Evolutionary conservation across 2,329 filamentous ascomycete species (phyloP).

Genomic region (Claviceps fusiformis): DNA sequence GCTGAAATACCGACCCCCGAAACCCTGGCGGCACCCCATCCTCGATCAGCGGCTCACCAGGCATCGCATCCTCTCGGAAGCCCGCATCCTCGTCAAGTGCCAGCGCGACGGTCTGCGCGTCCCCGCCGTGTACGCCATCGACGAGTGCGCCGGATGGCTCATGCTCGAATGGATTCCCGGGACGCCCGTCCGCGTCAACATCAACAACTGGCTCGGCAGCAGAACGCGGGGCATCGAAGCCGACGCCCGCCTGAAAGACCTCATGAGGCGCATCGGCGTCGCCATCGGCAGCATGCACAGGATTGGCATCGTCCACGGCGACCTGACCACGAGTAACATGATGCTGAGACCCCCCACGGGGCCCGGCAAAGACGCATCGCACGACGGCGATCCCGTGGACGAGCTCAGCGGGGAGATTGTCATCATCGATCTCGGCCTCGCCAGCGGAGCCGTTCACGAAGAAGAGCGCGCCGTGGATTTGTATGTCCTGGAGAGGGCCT

Average conservation of each 20-base stretch:
- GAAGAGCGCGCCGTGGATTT: slow-evolving; percentile 93
- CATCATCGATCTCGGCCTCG: slow-evolving; percentile 89
- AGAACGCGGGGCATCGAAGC: slow-evolving; percentile 24
- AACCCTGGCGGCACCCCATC: slow-evolving; percentile 80
- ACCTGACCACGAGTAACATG: slow-evolving; percentile 94
- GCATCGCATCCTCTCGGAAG: slow-evolving; percentile 78
- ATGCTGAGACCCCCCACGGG: slow-evolving; percentile 49
- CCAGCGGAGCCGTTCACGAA: slow-evolving; percentile 65
- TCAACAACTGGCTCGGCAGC: slow-evolving; percentile 54
- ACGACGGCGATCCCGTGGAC: slow-evolving; percentile 5
- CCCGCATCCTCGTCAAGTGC: slow-evolving; percentile 69
- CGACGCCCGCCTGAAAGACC: slow-evolving; percentile 38
- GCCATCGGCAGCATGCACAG: slow-evolving; percentile 67
- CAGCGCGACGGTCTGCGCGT: slow-evolving; percentile 67
- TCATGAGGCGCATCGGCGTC: slow-evolving; percentile 58
- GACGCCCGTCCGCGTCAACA: slow-evolving; percentile 50
- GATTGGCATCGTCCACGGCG: slow-evolving; percentile 82
- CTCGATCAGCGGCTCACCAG: slow-evolving; percentile 81
- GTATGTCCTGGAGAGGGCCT: slow-evolving; percentile 89
- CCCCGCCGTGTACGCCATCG: slow-evolving; percentile 62
- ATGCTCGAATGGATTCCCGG: slow-evolving; percentile 79
- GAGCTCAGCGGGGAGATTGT: slow-evolving; percentile 60
- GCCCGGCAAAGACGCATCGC: slow-evolving; percentile 6
- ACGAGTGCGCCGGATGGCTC: slow-evolving; percentile 55
- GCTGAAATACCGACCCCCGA: slow-evolving; percentile 81